Evolutionary conservation across 208 protist genomes (phyloP), one percentile per base, ranked within the genome.

Genomic region (Sergeia podlipaevii): DNA sequence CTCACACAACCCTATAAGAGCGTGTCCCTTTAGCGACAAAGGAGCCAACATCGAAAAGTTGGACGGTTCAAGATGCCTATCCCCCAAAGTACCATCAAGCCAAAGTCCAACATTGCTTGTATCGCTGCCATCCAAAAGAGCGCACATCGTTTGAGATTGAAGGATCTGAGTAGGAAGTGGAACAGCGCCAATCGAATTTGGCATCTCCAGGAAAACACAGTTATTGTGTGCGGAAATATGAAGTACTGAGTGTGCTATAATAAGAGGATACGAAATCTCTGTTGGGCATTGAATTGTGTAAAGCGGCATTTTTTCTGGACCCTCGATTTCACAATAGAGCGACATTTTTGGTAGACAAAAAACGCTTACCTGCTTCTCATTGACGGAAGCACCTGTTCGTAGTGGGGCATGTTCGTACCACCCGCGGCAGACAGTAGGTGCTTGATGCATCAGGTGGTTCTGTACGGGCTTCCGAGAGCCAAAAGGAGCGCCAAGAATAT

Each of bases 171-270:
- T 46, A 7, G 82, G 86, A 10, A 94, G 72, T 15, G 80, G 71
- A 20, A 84, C 41, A 23, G 77, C 65, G 11, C 58, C 32, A 24
- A 46, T 73, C 13, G 71, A 37, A 21, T 43, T 56, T 7, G 27
- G 30, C 13, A 61, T 71, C 34, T 91, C 82, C 36, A 85, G 50
- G 61, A 94, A 82, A n/a, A 91, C 65, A 36, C 67, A 77, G 51
- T 81, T 81, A 38, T 94, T 94, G 57, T 85, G 70, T 15, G 89
- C 42, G 3, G 77, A 70, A 59, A 85, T 91, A 70, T 94, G 80
- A 7, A 94, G 58, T 20, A 78, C 55, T n/a, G 67, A 83, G 30
- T 87, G 80, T 1, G 68, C 66, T 4, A 83, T 42, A 27, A 94
- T 60, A 13, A 91, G 46, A 11, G 87, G 80, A 58, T 91, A 90